Evolutionary conservation across 164 flowering plant species (phyloP).

Genomic region (Stephania cephalantha): DNA sequence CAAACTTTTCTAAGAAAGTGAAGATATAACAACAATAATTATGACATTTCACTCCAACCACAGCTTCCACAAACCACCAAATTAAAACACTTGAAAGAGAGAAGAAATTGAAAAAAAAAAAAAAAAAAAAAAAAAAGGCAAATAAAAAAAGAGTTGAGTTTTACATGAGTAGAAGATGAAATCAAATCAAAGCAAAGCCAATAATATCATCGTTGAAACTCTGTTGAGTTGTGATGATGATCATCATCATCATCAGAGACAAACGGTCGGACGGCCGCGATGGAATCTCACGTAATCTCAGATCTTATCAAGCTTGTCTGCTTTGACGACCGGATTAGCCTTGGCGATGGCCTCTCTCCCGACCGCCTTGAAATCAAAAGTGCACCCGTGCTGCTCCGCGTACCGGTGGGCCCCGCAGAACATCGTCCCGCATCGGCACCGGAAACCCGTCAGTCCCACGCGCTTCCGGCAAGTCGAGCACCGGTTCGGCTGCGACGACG

Average conservation of each 20-base stretch:
- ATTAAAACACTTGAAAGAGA: not conserved
- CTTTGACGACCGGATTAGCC: constrained; percentile 61
- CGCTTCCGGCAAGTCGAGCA: constrained; percentile 49
- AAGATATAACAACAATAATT: not conserved
- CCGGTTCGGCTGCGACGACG: constrained; percentile 30
- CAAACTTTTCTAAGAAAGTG: no score
- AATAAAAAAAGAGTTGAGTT: not conserved
- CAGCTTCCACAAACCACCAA: constrained; percentile 5
- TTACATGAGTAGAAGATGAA: not conserved
- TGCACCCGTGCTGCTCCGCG: constrained; percentile 67
- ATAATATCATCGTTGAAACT: constrained; percentile 2
- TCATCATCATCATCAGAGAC: not conserved
- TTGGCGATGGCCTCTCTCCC: constrained; percentile 59
- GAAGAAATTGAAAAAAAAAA: not conserved
- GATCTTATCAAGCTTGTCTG: constrained; percentile 48
- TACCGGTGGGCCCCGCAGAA: constrained; percentile 68
- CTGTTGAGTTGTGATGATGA: not conserved
- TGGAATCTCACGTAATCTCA: constrained; percentile 11
- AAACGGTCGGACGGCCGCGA: not conserved
- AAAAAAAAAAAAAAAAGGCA: not conserved
- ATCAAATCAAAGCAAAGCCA: constrained; percentile 3
- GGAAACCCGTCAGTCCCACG: constrained; percentile 64
- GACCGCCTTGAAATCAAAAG: constrained; percentile 53
- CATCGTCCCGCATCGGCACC: constrained; percentile 56
- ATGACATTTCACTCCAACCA: constrained; percentile 11